Evolutionary conservation across 1,139 yeast genomes (phyloP).

Genomic region (Saccharomyces hybrid): DNA sequence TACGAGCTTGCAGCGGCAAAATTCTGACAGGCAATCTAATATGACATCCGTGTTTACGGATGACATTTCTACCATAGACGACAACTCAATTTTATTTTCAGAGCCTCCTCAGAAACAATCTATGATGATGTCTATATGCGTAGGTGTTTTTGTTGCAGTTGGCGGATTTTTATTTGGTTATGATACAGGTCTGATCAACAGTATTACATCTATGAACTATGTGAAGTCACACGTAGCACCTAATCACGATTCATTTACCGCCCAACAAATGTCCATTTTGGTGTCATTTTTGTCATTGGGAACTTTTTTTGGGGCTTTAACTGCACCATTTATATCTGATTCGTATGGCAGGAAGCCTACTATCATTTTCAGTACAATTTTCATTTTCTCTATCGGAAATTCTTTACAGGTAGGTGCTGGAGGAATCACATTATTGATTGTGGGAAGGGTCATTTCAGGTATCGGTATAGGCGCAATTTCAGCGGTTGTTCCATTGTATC

Average conservation of each 20-base stretch:
- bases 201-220: conserved; percentile 60
- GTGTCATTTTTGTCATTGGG: conserved; percentile 70
- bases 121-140: conserved; percentile 52
- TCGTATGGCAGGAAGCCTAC: conserved; percentile 41
- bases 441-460: conserved; percentile 65
- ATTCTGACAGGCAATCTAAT: not conserved
- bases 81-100: conserved; percentile 16
- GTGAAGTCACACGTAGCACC: conserved; percentile 49
- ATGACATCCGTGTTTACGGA: conserved; percentile 7
- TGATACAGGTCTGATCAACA: conserved; percentile 76
- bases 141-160: conserved; percentile 69
- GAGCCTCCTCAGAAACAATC: conserved; percentile 39
- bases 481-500: conserved; percentile 60
- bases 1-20: not conserved
- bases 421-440: conserved; percentile 41
- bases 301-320: conserved; percentile 66
- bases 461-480: conserved; percentile 54
- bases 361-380: conserved; percentile 25
- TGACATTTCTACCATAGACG: conserved; percentile 13
- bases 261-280: conserved; percentile 57
- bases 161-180: conserved; percentile 81
- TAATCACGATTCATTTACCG: conserved; percentile 41
- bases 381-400: conserved; percentile 45
- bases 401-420: conserved; percentile 55
- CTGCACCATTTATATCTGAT: conserved; percentile 65